Conservation (phyloP, 768 basidiomycete species). For the Kwoniella shandongensis region DNA sequence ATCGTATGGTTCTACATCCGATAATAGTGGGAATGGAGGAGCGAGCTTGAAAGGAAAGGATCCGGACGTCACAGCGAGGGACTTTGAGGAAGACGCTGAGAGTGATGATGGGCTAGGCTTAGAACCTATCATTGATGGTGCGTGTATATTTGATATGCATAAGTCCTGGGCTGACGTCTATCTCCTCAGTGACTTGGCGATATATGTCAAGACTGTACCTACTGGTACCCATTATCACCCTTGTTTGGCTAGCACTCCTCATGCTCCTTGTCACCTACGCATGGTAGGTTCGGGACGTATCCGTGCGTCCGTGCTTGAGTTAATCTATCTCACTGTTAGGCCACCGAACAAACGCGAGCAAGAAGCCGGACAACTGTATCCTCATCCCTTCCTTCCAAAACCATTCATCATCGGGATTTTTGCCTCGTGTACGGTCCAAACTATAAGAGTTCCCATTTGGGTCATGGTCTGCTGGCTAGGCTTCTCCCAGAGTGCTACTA, state of each 20-base stretch:
- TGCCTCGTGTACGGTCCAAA: conserved; percentile 46
- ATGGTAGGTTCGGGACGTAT: conserved; percentile 44
- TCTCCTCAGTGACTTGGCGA: conserved; percentile 37
- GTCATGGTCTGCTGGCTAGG: conserved; percentile 27
- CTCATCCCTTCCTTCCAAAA: conserved; percentile 43
- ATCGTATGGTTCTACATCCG: not conserved
- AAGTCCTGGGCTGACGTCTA: too few relatives aligned
- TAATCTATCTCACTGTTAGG: too few relatives aligned
- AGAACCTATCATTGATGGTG: conserved; percentile 38
- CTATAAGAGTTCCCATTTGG: conserved; percentile 42
- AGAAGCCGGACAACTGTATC: conserved; percentile 44
- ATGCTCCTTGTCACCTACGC: conserved; percentile 45
- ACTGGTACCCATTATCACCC: conserved; percentile 45
- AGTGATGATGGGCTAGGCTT: conserved; percentile 24
- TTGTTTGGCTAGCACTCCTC: conserved; percentile 28
- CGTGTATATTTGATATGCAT: conserved; percentile 1
- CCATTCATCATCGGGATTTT: conserved; percentile 49
- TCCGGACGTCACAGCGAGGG: not conserved
- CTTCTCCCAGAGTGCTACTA: conserved; percentile 15
- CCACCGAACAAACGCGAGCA: conserved; percentile 46
- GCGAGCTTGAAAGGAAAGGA: conserved; percentile 7
- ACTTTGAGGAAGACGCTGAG: conserved; percentile 23
- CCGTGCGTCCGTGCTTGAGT: too few relatives aligned
- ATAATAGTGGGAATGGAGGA: not conserved
- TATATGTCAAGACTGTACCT: conserved; percentile 46